Percentiles rank a stretch among this genome's conserved stretches.
Conservation (phyloP, 139 green algal species). For the Micromonas pusilla region DNA sequence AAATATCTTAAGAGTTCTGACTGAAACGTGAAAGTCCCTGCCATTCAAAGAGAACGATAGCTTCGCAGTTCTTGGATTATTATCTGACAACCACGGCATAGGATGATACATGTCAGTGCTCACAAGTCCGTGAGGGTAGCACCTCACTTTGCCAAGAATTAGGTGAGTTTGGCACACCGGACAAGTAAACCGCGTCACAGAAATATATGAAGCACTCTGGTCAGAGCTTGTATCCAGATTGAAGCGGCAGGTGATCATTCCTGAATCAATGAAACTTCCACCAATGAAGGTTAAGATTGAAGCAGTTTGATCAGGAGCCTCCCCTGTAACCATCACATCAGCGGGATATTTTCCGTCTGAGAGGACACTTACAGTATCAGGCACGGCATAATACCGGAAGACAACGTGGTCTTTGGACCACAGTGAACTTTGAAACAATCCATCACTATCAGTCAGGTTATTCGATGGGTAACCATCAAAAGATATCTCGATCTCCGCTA, state of each 20-base stretch:
- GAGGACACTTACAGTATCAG: no score
- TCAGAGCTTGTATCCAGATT: neutral
- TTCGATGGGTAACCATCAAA: no score
- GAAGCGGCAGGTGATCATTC: neutral
- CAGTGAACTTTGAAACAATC: no score
- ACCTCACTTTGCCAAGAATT: neutral
- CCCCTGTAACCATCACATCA: no score
- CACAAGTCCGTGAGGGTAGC: neutral
- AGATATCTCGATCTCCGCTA: neutral
- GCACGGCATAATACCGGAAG: no score
- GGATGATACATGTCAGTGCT: neutral
- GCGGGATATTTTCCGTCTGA: no score
- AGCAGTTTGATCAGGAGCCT: neutral
- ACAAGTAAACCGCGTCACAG: neutral
- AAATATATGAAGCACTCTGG: neutral
- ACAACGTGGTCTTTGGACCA: no score
- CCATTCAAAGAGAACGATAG: neutral
- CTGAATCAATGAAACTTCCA: neutral
- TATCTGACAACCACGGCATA: neutral
- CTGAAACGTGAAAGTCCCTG: neutral
- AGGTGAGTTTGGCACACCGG: neutral
- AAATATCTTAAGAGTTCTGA: neutral
- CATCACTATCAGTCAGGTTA: no score
- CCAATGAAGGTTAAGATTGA: neutral
- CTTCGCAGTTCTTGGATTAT: neutral